phyloP scores from a whole-genome alignment of 495 filamentous ascomycete genomes.

The Mytilinidion resinicola region DNA sequence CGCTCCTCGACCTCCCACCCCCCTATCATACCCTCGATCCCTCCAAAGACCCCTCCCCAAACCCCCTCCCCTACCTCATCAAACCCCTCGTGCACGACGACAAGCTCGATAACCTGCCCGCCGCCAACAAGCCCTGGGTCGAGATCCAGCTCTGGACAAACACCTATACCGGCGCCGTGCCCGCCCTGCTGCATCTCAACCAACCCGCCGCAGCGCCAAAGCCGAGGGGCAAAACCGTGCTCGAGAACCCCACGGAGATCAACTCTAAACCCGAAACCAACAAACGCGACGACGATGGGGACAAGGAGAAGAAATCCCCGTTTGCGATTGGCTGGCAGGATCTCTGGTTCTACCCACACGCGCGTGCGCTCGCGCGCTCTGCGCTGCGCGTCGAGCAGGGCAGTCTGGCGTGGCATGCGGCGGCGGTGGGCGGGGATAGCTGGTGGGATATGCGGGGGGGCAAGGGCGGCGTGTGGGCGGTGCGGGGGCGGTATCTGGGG shows the following conservation, averaged over 20 bases:
- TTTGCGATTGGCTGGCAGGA: constrained; percentile 1
- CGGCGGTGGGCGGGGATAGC: constrained; percentile 44
- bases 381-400: constrained; percentile 38
- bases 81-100: constrained; percentile 4
- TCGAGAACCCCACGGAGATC: not conserved
- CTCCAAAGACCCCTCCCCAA: constrained; percentile 4
- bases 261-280: not conserved
- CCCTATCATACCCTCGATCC: constrained; percentile 23
- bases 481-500: constrained; percentile 46
- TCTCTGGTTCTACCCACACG: constrained; percentile 22
- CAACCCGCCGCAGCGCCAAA: not conserved
- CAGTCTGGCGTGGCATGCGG: constrained; percentile 41
- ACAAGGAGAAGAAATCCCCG: not conserved
- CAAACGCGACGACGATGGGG: not conserved
- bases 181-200: constrained; percentile 19
- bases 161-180: constrained; percentile 21
- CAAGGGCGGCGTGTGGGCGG: constrained; percentile 56
- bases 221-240: not conserved
- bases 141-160: constrained; percentile 18
- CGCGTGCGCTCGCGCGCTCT: constrained; percentile 23
- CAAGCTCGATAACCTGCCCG: constrained; percentile 20
- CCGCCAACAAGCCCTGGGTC: constrained; percentile 16
- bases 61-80: constrained; percentile 16
- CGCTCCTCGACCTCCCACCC: constrained; percentile 9
- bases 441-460: constrained; percentile 53